phyloP scores from a whole-genome alignment of 176 grass and related monocot species.

The Tuctoria greenei region DNA sequence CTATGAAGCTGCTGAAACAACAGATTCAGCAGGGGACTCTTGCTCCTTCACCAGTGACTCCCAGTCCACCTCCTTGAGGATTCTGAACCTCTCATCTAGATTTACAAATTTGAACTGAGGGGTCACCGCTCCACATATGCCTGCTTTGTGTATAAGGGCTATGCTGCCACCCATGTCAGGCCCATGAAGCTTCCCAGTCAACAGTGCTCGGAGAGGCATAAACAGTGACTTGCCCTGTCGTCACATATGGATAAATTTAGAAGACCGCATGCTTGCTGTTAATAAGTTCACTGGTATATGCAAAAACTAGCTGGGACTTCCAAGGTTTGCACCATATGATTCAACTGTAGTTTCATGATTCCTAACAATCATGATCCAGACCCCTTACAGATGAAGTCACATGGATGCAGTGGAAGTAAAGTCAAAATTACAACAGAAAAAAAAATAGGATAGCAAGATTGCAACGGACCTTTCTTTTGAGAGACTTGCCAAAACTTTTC shows the following conservation, averaged over 20 bases:
- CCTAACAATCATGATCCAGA: not conserved
- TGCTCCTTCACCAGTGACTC: slow-evolving; percentile 51
- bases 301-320: not conserved
- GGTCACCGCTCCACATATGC: slow-evolving; percentile 51
- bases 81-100: slow-evolving; percentile 75
- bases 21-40: slow-evolving; percentile 45
- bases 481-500: slow-evolving; percentile 79
- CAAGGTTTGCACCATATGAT: slow-evolving; percentile 19
- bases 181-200: slow-evolving; percentile 89
- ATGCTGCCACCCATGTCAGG: slow-evolving; percentile 77
- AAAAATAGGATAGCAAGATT: not conserved
- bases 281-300: not conserved
- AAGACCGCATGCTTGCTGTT: not conserved
- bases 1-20: slow-evolving; percentile 39
- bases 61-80: slow-evolving; percentile 77
- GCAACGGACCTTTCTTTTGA: slow-evolving; percentile 66
- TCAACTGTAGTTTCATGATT: slow-evolving; percentile 20
- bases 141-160: slow-evolving; percentile 73
- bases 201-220: slow-evolving; percentile 79
- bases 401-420: not conserved
- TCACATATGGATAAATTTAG: slow-evolving; percentile 12
- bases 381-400: slow-evolving; percentile 8
- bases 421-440: slow-evolving; percentile 23
- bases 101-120: slow-evolving; percentile 56
- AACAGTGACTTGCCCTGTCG: slow-evolving; percentile 81